Conservation (phyloP, 148 eudicot species). For the Rhododendron molle region DNA sequence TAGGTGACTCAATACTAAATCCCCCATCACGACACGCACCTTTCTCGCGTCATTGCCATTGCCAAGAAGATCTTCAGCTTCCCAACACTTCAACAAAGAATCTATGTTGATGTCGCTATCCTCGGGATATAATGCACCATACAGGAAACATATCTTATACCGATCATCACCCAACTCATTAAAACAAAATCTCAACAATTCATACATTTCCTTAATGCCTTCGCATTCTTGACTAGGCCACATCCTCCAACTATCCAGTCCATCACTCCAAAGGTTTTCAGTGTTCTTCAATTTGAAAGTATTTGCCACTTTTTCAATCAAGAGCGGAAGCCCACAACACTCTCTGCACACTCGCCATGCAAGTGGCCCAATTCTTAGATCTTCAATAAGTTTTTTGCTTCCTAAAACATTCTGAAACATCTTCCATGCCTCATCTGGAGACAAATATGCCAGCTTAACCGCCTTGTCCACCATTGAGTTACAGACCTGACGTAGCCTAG, state of each 20-base stretch:
- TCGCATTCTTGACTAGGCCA: too few species aligned
- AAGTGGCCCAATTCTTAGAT: background rate
- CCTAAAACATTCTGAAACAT: conserved; percentile 13
- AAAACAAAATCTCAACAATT: conserved; percentile 3
- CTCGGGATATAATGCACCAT: conserved; percentile 16
- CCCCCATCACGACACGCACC: background rate
- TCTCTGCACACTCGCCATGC: background rate
- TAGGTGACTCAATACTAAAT: background rate
- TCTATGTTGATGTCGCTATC: conserved; percentile 6
- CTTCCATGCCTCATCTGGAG: conserved; percentile 5
- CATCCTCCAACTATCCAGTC: too few species aligned
- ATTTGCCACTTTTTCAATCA: background rate
- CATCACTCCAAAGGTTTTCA: too few species aligned
- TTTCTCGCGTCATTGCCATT: background rate
- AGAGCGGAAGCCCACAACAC: conserved; percentile 4
- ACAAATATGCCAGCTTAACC: background rate
- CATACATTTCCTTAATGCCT: too few species aligned
- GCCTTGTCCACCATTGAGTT: background rate
- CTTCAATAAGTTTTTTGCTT: background rate
- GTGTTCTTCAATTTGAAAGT: too few species aligned
- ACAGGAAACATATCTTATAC: conserved; percentile 11
- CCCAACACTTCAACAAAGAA: conserved; percentile 7
- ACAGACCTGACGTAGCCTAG: background rate
- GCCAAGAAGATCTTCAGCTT: conserved; percentile 4
- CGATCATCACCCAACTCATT: conserved; percentile 3